These are phyloP conservation scores for Candida succiphila DNA, from an alignment of 805 yeast genomes.

Conservation along the genomic window DNA sequence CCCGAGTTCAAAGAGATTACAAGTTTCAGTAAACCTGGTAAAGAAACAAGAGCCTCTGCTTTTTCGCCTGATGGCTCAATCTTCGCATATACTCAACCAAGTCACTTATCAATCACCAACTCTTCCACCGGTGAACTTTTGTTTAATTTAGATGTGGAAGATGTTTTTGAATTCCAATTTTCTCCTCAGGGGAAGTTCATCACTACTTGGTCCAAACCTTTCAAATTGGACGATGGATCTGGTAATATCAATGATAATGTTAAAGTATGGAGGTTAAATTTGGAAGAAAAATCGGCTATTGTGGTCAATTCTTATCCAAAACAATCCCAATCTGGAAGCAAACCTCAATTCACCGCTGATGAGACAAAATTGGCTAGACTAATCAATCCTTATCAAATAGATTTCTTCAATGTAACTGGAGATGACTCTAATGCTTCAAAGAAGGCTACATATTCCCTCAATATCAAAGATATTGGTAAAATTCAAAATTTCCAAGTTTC, in stretches of 20 bases:
- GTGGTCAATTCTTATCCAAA: slow-evolving; percentile 44
- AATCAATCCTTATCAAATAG: slow-evolving; percentile 44
- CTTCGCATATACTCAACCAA: slow-evolving; percentile 67
- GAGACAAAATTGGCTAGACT: slow-evolving; percentile 61
- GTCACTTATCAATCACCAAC: slow-evolving; percentile 44
- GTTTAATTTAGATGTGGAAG: slow-evolving; percentile 43
- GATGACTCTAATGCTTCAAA: slow-evolving; percentile 27
- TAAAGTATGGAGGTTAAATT: slow-evolving; percentile 54
- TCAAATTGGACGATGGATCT: slow-evolving; percentile 47
- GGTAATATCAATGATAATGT: slow-evolving; percentile 78
- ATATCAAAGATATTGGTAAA: slow-evolving; percentile 41
- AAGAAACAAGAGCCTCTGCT: slow-evolving; percentile 50
- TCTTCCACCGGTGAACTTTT: slow-evolving; percentile 40
- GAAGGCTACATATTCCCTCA: slow-evolving; percentile 51
- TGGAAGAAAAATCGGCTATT: slow-evolving; percentile 6
- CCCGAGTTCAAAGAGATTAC: slow-evolving; percentile 25
- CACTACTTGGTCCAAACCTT: slow-evolving; percentile 86
- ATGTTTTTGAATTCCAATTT: slow-evolving; percentile 74
- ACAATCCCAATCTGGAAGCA: slow-evolving; percentile 84
- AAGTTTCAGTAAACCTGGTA: slow-evolving; percentile 19
- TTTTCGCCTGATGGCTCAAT: slow-evolving; percentile 61
- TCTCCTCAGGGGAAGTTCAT: slow-evolving; percentile 82
- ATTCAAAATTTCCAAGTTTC: slow-evolving; percentile 48
- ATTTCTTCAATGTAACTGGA: slow-evolving; percentile 50
- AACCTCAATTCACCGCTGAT: slow-evolving; percentile 80